These are phyloP conservation scores for Colletotrichum lindemuthianum DNA, from an alignment of 2,329 filamentous ascomycete species.

Conservation along the genomic window DNA sequence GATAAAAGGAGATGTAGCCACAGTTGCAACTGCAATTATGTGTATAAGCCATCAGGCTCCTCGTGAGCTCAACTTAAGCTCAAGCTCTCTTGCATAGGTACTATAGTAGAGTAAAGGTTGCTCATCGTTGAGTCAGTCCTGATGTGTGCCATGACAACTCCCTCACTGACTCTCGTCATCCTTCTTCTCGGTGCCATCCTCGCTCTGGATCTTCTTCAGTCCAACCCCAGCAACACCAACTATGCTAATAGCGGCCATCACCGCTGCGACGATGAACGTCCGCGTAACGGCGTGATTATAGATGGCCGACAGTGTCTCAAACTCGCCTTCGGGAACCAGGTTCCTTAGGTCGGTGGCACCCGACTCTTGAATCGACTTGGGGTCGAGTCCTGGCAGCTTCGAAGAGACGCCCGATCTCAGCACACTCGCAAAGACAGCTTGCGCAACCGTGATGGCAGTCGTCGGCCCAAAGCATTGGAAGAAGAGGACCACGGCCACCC, in stretches of 20 bases:
- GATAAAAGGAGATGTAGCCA: no score
- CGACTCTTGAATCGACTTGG: not conserved
- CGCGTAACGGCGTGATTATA: conserved; percentile 26
- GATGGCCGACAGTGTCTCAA: not conserved
- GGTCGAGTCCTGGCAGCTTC: not conserved
- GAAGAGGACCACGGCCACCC: conserved; percentile 14
- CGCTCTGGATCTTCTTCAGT: conserved; percentile 6
- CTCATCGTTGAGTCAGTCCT: no score
- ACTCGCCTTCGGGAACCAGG: conserved; percentile 1
- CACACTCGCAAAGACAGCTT: conserved; percentile 11
- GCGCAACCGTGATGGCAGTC: conserved; percentile 13
- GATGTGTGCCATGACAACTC: no score
- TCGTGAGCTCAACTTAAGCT: no score
- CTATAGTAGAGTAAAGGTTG: no score
- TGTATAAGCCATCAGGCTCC: no score
- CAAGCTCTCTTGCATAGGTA: no score
- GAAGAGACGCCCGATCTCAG: not conserved
- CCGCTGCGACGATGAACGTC: conserved; percentile 19
- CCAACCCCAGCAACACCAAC: conserved; percentile 24
- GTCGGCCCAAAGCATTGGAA: conserved; percentile 28
- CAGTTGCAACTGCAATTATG: no score
- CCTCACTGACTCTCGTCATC: no score
- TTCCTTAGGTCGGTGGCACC: conserved; percentile 9
- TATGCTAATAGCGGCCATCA: conserved; percentile 19
- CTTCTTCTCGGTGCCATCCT: not conserved